Evolutionary conservation across 208 protist species (phyloP), one percentile per base, ranked within the genome.

Genomic region (Lotmaria passim): DNA sequence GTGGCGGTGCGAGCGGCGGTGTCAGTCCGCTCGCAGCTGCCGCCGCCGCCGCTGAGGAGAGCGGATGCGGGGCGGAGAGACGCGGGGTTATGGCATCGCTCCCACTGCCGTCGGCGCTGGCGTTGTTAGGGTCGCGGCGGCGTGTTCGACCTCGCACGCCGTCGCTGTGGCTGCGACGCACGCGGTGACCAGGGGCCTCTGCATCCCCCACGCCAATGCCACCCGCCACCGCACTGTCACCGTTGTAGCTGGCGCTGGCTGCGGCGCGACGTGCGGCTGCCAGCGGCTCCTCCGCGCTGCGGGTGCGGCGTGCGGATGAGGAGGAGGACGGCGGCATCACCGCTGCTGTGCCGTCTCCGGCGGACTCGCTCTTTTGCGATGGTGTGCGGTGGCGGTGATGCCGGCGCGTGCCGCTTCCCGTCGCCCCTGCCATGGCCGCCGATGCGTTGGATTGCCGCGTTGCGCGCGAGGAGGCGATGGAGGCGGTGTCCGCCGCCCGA

Each of bases 281-380:
- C 21, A 70, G 43, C 31, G 71, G 71, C 36, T 77, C 71, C 52
- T 77, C 71, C 8, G 71, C 71, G 23, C 71, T 77, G 43, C 71
- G 71, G 4, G 71, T 77, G 24, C 71, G 61, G 17, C 70, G 70
- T 2, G 36, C 10, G 6, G 23, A 4, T 11, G 50, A 38, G 14
- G 50, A 36, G 14, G 57, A n/a, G 10, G 38, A 51, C 39, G 63
- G n/a, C 0, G 28, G 12, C 5, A 33, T 26, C 7, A 60, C n/a
- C 33, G 34, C 36, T 21, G 55, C 55, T 11, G 55, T 26, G 21
- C 8, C 26, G 26, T 19, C 30, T n/a, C 24, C 44, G 11, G 30
- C 33, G 14, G 53, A 36, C 11, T 55, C 57, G 34, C 57, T 61
- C 30, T 71, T 63, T 31, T 59, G 48, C 47, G 60, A 43, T 4